Conservation (phyloP, 192 early-diverging fungal genomes). For the Backusella sp. region DNA sequence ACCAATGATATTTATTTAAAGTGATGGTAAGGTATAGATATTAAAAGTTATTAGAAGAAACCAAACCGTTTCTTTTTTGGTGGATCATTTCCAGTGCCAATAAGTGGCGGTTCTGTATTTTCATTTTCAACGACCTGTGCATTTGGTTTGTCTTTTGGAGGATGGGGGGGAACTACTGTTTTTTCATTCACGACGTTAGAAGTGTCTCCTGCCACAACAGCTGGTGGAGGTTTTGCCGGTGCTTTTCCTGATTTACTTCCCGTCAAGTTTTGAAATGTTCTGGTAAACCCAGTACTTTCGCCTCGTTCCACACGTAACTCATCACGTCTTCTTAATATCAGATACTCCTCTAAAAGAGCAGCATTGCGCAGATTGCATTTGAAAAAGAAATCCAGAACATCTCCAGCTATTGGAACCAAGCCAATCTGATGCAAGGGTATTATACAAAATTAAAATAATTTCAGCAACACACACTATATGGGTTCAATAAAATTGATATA, state of each 20-base stretch:
- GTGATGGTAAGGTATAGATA: neutral
- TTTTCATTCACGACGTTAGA: neutral
- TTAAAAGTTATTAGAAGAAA: neutral
- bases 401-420: conserved; percentile 48
- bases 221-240: neutral
- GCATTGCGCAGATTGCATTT: conserved; percentile 53
- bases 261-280: neutral
- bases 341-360: conserved; percentile 44
- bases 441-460: neutral
- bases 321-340: conserved; percentile 34
- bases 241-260: neutral
- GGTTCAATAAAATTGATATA: neutral
- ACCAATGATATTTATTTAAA: no score
- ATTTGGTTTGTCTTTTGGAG: neutral
- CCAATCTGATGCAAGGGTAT: conserved; percentile 39
- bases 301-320: conserved; percentile 31
- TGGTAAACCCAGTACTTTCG: neutral
- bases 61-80: neutral
- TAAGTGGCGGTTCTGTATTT: neutral
- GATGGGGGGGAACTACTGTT: neutral
- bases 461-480: neutral
- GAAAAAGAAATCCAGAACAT: conserved; percentile 48
- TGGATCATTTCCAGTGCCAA: neutral
- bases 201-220: neutral
- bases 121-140: neutral